Evolutionary conservation across 83 land plant species (phyloP).

Genomic region (Picea abies): DNA sequence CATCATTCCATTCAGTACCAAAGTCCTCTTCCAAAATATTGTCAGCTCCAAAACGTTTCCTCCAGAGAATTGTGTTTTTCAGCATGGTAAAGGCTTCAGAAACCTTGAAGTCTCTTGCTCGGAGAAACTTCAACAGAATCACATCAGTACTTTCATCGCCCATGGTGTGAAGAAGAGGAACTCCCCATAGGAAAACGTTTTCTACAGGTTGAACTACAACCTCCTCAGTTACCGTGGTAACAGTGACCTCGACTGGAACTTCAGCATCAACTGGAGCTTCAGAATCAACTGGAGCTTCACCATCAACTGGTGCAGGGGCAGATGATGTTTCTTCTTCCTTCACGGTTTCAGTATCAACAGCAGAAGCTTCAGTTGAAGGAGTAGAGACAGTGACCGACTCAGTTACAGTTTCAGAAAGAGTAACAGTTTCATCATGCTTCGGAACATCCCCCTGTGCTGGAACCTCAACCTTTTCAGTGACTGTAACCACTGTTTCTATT

Average conservation of each 20-base stretch:
- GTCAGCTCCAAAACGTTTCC: conserved; percentile 32
- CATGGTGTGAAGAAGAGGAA: conserved; percentile 49
- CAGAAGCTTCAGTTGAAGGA: conserved; percentile 21
- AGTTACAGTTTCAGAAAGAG: conserved; percentile 15
- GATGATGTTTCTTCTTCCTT: conserved; percentile 13
- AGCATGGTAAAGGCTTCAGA: conserved; percentile 43
- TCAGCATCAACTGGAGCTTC: background rate
- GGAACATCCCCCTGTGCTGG: conserved; percentile 20
- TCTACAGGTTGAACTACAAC: conserved; percentile 14
- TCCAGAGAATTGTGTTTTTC: conserved; percentile 38
- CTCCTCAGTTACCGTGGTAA: conserved; percentile 13
- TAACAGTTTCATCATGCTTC: conserved; percentile 24
- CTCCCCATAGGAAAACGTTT: conserved; percentile 53
- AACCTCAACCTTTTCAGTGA: conserved; percentile 18
- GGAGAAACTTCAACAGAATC: conserved; percentile 47
- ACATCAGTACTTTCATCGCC: conserved; percentile 40
- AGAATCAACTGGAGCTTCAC: conserved; percentile 4
- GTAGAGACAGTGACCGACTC: conserved; percentile 18
- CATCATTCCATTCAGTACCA: conserved; percentile 16
- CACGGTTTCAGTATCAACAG: conserved; percentile 7
- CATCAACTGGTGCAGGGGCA: conserved; percentile 2
- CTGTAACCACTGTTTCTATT: conserved; percentile 42
- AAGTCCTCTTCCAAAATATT: conserved; percentile 32
- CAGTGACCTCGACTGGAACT: conserved; percentile 16
- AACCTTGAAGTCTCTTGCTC: conserved; percentile 62